Evolutionary conservation across 139 green algal genomes (phyloP).

Genomic region (Trebouxia sp.): DNA sequence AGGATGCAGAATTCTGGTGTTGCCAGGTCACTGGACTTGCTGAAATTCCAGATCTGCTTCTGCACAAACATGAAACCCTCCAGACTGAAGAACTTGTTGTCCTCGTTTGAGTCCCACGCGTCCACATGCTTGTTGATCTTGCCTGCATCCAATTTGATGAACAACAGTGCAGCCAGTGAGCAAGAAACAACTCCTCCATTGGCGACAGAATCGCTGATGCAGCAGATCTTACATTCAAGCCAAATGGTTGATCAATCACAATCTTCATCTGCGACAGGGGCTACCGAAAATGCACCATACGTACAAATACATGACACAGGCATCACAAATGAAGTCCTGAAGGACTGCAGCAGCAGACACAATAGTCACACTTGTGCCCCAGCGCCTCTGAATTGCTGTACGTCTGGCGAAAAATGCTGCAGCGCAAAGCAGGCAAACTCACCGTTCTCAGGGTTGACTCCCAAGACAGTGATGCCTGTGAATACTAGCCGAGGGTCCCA

Average conservation of each 20-base stretch:
- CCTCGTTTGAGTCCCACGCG: conserved; percentile 30
- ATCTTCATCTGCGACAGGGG: too few species aligned
- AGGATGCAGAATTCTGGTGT: conserved; percentile 37
- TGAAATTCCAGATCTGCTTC: conserved; percentile 33
- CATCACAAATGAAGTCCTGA: too few species aligned
- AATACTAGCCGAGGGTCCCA: conserved; percentile 39
- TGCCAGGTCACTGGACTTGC: conserved; percentile 29
- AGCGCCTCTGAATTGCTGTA: too few species aligned
- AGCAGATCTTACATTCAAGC: not conserved
- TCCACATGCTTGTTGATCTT: conserved; percentile 44
- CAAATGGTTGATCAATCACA: too few species aligned
- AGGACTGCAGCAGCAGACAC: too few species aligned
- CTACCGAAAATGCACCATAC: too few species aligned
- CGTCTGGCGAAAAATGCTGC: too few species aligned
- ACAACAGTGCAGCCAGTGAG: too few species aligned
- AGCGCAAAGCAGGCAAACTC: too few species aligned
- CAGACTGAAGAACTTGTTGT: conserved; percentile 37
- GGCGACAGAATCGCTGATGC: not conserved
- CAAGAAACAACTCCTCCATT: too few species aligned
- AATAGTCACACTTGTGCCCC: too few species aligned
- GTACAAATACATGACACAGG: too few species aligned
- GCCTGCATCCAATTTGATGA: conserved; percentile 23
- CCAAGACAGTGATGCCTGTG: conserved; percentile 31
- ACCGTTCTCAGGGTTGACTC: conserved; percentile 36
- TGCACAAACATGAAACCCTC: conserved; percentile 37